These are phyloP conservation scores for Zygosaccharomyces lentus DNA, from an alignment of 805 yeast genomes.

Conservation along the genomic window DNA sequence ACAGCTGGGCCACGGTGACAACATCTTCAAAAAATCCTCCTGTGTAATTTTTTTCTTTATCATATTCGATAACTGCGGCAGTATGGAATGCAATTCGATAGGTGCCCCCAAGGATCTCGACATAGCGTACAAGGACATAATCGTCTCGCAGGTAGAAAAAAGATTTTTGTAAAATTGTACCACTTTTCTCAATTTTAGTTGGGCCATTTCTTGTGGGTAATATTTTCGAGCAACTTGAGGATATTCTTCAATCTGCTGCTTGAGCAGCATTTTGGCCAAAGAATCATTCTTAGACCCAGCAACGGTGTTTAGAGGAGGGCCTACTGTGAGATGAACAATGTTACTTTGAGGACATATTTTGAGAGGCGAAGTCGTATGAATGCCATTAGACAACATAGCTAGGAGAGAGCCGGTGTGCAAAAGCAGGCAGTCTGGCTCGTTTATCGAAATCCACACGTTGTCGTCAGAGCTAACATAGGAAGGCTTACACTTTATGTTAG, in stretches of 20 bases:
- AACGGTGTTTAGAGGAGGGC: slow-evolving; percentile 19
- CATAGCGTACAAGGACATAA: slow-evolving; percentile 29
- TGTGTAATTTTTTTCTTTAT: slow-evolving; percentile 25
- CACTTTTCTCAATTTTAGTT: slow-evolving; percentile 14
- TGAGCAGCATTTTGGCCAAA: slow-evolving; percentile 16
- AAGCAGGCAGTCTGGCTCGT: slow-evolving; percentile 29
- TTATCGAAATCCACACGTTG: slow-evolving; percentile 24
- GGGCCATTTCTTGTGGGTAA: slow-evolving; percentile 21
- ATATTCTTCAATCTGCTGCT: slow-evolving; percentile 24
- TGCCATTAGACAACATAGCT: slow-evolving; percentile 20
- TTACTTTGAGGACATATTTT: slow-evolving; percentile 19
- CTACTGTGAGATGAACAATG: slow-evolving; percentile 21
- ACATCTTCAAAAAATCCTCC: slow-evolving; percentile 26
- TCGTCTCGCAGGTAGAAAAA: slow-evolving; percentile 27
- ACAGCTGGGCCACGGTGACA: slow-evolving; percentile 30
- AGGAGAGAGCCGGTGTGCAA: slow-evolving; percentile 28
- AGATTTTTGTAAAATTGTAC: slow-evolving; percentile 23
- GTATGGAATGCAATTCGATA: slow-evolving; percentile 20
- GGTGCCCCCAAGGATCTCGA: slow-evolving; percentile 18
- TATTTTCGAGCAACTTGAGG: slow-evolving; percentile 24
- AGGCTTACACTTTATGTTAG: slow-evolving; percentile 26
- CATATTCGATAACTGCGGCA: slow-evolving; percentile 33
- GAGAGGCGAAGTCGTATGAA: slow-evolving; percentile 25
- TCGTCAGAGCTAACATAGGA: slow-evolving; percentile 24
- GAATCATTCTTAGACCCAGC: slow-evolving; percentile 6